These are phyloP conservation scores for Trametes punicea DNA, from an alignment of 768 basidiomycete genomes.

Conservation along the genomic window DNA sequence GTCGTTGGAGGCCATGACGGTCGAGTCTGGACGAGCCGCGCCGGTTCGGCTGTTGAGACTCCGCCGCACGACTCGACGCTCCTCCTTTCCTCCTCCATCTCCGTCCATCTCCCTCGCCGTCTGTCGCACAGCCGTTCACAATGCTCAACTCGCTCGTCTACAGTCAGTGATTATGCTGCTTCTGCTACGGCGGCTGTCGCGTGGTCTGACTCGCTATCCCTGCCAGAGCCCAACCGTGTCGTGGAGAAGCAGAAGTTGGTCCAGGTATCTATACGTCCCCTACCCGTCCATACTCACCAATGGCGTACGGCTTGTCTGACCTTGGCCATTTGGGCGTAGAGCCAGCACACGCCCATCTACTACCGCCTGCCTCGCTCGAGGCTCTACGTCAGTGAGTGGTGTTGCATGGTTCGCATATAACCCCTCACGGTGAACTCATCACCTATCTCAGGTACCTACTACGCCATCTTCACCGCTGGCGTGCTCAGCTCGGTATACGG, in stretches of 20 bases:
- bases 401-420: neutral
- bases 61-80: constrained; percentile 22
- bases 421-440: neutral
- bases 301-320: neutral
- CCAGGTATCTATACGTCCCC: constrained; percentile 46
- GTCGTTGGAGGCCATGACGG: constrained; percentile 52
- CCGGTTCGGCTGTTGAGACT: constrained; percentile 33
- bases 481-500: constrained; percentile 53
- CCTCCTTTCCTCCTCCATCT: constrained; percentile 6
- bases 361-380: constrained; percentile 57
- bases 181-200: no score
- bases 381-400: constrained; percentile 58
- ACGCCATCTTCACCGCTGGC: constrained; percentile 50
- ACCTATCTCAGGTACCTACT: constrained; percentile 51
- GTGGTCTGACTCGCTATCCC: constrained; percentile 11
- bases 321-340: constrained; percentile 20
- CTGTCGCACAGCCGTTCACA: constrained; percentile 33
- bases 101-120: constrained; percentile 37
- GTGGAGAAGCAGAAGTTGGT: constrained; percentile 60
- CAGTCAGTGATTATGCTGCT: constrained; percentile 41
- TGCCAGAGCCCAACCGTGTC: constrained; percentile 59
- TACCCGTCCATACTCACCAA: neutral
- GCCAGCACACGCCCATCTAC: constrained; percentile 51
- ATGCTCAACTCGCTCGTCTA: constrained; percentile 66
- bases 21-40: constrained; percentile 33